Evolutionary conservation across 2,329 filamentous ascomycete genomes (phyloP), one percentile per base, ranked within the genome.

Genomic region (Aplosporella prunicola): DNA sequence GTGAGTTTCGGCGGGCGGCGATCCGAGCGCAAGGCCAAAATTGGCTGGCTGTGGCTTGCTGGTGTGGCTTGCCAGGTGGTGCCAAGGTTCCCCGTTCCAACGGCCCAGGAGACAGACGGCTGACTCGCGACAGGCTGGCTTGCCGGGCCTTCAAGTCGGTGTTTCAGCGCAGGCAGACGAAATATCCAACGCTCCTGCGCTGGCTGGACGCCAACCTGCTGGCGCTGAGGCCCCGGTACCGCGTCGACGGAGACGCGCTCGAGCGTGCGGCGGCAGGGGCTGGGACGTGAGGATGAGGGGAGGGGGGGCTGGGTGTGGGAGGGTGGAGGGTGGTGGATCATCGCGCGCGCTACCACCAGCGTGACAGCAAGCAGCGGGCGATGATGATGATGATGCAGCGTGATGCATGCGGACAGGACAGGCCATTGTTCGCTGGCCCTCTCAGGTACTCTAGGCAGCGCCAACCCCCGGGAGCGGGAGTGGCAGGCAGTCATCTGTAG

Each of bases 81-180:
- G 23, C 9, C 16, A 8, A 18, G 13, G 5, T 8, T 8, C 5
- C n/a, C 18, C 35, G 32, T 20, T 29, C 29, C 35, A 37, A 34
- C 40, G 32, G 31, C 36, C 18, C 4, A 20, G 30, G 44, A 37
- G 26, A 51, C 41, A 18, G 31, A 26, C 9, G 13, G 20, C 34
- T 36, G 26, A 30, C 34, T 29, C 22, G 20, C 30, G 44, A 47
- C 44, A 82, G 79, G 66, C 64, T 89, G 42, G 80, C 78, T 1
- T 76, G 78, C 35, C 67, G 67, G 18, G 85, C 86, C 5, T 93
- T 93, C 50, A 57, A 66, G 30, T 63, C 68, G 35, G 78, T 91
- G 18, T 66, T 95, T 49, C 56, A 59, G 32, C 71, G 68, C 47
- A 85, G 81, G 56, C 87, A 93, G 67, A 79, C 80, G 22, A 72